Percentiles rank a stretch among this genome's conserved stretches.
Conservation (phyloP, 2,329 filamentous ascomycete genomes). For the Arthrobotrys sinensis region DNA sequence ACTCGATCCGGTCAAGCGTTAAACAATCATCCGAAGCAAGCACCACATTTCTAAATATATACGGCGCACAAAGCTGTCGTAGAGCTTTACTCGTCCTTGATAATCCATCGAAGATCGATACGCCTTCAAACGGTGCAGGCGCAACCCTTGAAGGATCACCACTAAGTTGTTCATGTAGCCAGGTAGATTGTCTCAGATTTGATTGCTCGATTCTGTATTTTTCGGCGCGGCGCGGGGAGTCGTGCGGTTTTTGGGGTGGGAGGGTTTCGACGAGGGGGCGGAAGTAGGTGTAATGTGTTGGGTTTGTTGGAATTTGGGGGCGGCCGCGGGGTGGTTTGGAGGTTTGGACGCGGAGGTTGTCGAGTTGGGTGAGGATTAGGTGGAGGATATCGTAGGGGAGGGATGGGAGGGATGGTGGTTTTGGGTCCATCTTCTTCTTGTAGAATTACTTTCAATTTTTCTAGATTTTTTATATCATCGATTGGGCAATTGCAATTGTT, state of each 20-base stretch:
- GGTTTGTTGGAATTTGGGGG: constrained; percentile 43
- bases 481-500: not conserved
- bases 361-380: constrained; percentile 44
- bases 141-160: not conserved
- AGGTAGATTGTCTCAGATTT: not conserved
- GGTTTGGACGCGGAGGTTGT: constrained; percentile 29
- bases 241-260: constrained; percentile 33
- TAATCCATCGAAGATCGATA: constrained; percentile 45
- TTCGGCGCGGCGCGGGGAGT: constrained; percentile 51
- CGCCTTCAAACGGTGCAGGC: constrained; percentile 18
- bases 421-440: not conserved
- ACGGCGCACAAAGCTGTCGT: constrained; percentile 44
- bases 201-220: constrained; percentile 15
- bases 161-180: not conserved
- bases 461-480: not conserved
- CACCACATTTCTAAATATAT: constrained; percentile 50
- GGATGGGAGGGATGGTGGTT: constrained; percentile 8
- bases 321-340: constrained; percentile 21
- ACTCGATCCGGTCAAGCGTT: constrained; percentile 41
- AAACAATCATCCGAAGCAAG: constrained; percentile 52
- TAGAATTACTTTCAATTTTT: not conserved
- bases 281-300: constrained; percentile 43
- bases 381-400: constrained; percentile 52
- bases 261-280: constrained; percentile 14
- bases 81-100: constrained; percentile 42